These are phyloP conservation scores for Pythium coloratum DNA, from an alignment of 352 stramenopile species.

Conservation along the genomic window DNA sequence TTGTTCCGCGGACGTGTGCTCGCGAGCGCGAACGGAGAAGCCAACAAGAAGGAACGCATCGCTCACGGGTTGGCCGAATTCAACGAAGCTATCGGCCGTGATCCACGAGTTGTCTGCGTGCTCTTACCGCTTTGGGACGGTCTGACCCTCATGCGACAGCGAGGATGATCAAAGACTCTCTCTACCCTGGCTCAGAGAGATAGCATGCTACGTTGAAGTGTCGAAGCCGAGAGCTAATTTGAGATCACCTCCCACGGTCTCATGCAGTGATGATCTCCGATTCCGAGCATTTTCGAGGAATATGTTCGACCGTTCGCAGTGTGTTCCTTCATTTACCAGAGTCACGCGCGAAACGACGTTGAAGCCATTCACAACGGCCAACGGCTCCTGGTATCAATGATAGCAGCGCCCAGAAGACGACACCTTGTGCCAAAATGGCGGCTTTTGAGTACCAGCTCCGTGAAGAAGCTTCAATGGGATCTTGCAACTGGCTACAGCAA, in stretches of 20 bases:
- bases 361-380: not conserved
- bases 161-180: not conserved
- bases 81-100: slow-evolving; percentile 79
- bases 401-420: not conserved
- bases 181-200: not conserved
- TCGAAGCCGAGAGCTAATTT: not conserved
- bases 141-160: slow-evolving; percentile 63
- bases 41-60: slow-evolving; percentile 52
- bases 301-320: not conserved
- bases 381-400: not conserved
- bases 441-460: not conserved
- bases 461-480: not conserved
- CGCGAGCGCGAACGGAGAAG: slow-evolving; percentile 43
- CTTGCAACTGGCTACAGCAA: not conserved
- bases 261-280: not conserved
- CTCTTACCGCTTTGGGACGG: slow-evolving; percentile 91
- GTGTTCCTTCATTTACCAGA: not conserved
- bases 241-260: not conserved
- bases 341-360: slow-evolving; percentile 1
- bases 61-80: slow-evolving; percentile 82
- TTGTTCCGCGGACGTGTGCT: slow-evolving; percentile 92
- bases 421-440: not conserved
- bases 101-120: slow-evolving; percentile 79
- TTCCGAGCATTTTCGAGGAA: not conserved
- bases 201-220: not conserved